Evolutionary conservation across 2,329 filamentous ascomycete species (phyloP), one percentile per base, ranked within the genome.

Genomic region (Diaporthe ampelina): DNA sequence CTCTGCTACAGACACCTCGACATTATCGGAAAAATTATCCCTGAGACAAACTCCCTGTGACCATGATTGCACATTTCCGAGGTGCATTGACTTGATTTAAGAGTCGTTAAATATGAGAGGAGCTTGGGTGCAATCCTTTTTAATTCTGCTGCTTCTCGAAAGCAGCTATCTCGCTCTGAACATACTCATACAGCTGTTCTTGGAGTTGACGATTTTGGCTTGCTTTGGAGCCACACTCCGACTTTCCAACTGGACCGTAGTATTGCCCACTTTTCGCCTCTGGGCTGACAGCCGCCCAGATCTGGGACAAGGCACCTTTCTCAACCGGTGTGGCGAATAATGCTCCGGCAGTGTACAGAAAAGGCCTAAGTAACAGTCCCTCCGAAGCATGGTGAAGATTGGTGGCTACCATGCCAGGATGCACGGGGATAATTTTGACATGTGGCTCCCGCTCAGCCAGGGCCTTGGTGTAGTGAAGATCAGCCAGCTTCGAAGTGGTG

Each of bases 151-250:
- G 26, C 5, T 26, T 32, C 52, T 32, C 52, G 26, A 56, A 56
- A 56, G 26, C 26, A 56, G 26, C 52, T 32, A 56, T 24, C 15
- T 56, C 52, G 21, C 26, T 56, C 52, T 61, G 57, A 61, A 61
- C 17, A 21, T 37, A 43, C 15, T 24, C 32, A 40, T 61, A 61
- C 37, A 61, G 13, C 21, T 61, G 21, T 17, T 61, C 37, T 37
- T 43, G 37, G 9, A 61, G 32, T 9, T 61, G n/a, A 15, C 8
- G 57, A 15, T 59, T 26, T 37, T 26, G 21, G 57, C 57, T 61
- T 5, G 57, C 35, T 24, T 61, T 61, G 17, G 57, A 61, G 1
- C 57, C 57, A 4, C 10, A 7, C n/a, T 37, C 35, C 15, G 57
- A n/a, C 35, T 40, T 26, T 24, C 57, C 57, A 43, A 61, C 37